Evolutionary conservation across 2,329 filamentous ascomycete species (phyloP).

Genomic region (Dichotomopilus funicola): DNA sequence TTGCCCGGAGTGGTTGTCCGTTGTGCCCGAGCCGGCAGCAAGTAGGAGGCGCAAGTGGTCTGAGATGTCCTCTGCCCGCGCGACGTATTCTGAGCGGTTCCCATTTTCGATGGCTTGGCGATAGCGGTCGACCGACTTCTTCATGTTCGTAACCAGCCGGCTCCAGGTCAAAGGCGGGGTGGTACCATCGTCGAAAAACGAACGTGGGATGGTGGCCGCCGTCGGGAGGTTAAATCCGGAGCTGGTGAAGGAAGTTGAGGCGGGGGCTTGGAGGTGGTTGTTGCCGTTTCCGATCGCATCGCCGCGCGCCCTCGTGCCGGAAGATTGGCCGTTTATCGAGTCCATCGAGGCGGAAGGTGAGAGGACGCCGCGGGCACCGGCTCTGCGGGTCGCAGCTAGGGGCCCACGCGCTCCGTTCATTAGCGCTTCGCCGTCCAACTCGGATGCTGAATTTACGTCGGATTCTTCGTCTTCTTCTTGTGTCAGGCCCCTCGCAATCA

Average conservation of each 20-base stretch:
- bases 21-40: conserved; percentile 93
- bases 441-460: conserved; percentile 73
- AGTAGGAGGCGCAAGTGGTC: conserved; percentile 89
- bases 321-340: conserved; percentile 68
- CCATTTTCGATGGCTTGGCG: conserved; percentile 79
- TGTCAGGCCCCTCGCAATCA: conserved; percentile 77
- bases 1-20: conserved; percentile 96
- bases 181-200: conserved; percentile 86
- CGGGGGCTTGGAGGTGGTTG: conserved; percentile 41
- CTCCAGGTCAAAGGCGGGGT: conserved; percentile 81
- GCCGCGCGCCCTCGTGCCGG: conserved; percentile 48
- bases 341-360: conserved; percentile 89
- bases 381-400: conserved; percentile 50
- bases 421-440: conserved; percentile 70
- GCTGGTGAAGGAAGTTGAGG: conserved; percentile 57
- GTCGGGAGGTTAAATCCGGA: conserved; percentile 51
- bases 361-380: conserved; percentile 58
- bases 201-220: conserved; percentile 61
- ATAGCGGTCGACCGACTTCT: conserved; percentile 80
- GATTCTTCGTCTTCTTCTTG: conserved; percentile 90
- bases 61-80: conserved; percentile 93
- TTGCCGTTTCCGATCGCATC: conserved; percentile 49
- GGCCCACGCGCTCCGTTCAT: conserved; percentile 64
- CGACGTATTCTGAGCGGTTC: conserved; percentile 83
- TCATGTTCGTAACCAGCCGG: conserved; percentile 86